Percentiles rank a stretch among this genome's conserved stretches.
Conservation (phyloP, 2,329 filamentous ascomycete genomes). For the Chrysosporium queenslandicum region DNA sequence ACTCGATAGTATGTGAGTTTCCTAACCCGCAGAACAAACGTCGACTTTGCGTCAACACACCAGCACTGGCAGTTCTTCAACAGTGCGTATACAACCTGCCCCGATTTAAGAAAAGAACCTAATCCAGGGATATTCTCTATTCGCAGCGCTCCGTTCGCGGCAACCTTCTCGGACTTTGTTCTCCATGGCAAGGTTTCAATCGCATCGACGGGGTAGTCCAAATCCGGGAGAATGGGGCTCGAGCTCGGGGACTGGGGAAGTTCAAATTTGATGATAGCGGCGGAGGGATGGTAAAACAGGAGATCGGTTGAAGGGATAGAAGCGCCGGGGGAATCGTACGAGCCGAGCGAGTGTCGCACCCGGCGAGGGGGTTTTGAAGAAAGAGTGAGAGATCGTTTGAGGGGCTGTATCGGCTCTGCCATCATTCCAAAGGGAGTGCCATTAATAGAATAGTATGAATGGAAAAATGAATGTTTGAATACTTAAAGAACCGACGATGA, state of each 20-base stretch:
- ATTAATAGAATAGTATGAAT: too few species aligned
- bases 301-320: conserved; percentile 30
- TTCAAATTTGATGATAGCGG: conserved; percentile 60
- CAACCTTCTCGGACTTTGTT: conserved; percentile 66
- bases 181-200: conserved; percentile 61
- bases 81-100: conserved; percentile 72
- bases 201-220: conserved; percentile 42
- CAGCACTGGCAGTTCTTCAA: conserved; percentile 85
- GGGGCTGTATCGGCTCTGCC: conserved; percentile 10
- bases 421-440: not conserved
- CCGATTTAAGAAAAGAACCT: conserved; percentile 79
- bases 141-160: conserved; percentile 69
- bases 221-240: conserved; percentile 32
- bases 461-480: not conserved
- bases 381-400: conserved; percentile 24
- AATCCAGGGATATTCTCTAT: conserved; percentile 81
- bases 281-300: conserved; percentile 62
- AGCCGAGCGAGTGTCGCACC: conserved; percentile 21
- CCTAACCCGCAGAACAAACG: conserved; percentile 77
- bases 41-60: conserved; percentile 76
- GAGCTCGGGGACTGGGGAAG: conserved; percentile 33
- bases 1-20: conserved; percentile 83
- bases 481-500: too few species aligned
- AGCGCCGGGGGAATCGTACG: conserved; percentile 18
- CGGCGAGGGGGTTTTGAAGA: conserved; percentile 26